Evolutionary conservation across 1,284 basidiomycete genomes (phyloP).

Genomic region (Meira nashicola): DNA sequence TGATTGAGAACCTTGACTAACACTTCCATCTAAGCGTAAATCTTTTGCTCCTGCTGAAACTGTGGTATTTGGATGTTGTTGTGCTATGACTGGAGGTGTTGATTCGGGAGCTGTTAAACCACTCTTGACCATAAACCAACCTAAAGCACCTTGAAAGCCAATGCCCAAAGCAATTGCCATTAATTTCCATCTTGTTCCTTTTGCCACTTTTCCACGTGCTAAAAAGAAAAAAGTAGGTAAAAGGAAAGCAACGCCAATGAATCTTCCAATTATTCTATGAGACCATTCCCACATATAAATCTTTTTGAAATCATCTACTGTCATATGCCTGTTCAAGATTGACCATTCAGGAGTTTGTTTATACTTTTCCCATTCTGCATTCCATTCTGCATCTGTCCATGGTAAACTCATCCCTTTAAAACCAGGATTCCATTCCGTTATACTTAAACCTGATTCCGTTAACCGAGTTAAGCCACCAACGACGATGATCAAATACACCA

Average conservation of each 20-base stretch:
- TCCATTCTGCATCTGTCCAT: conserved; percentile 72
- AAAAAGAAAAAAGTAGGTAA: conserved; percentile 44
- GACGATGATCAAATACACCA: conserved; percentile 87
- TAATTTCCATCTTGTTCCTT: conserved; percentile 62
- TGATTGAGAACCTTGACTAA: conserved; percentile 7
- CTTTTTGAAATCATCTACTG: conserved; percentile 83
- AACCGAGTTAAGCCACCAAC: conserved; percentile 94
- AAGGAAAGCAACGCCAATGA: conserved; percentile 66
- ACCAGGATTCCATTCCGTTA: conserved; percentile 91
- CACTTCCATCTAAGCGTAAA: conserved; percentile 10
- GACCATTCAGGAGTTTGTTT: conserved; percentile 91
- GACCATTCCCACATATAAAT: conserved; percentile 99
- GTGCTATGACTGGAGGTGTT: conserved; percentile 15
- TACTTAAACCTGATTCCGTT: conserved; percentile 94
- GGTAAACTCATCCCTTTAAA: conserved; percentile 84
- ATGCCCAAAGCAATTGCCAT: conserved; percentile 71
- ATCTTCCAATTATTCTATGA: conserved; percentile 85
- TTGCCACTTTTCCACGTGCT: neutral
- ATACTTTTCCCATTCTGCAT: conserved; percentile 89
- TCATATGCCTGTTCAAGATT: conserved; percentile 83
- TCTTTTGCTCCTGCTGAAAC: conserved; percentile 1
- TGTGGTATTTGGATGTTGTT: conserved; percentile 15
- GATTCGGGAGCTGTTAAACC: conserved; percentile 62
- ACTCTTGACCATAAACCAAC: conserved; percentile 99
- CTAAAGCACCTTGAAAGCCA: conserved; percentile 82